Evolutionary conservation across 257 asterid genomes (phyloP).

Genomic region (Plantago elongata): DNA sequence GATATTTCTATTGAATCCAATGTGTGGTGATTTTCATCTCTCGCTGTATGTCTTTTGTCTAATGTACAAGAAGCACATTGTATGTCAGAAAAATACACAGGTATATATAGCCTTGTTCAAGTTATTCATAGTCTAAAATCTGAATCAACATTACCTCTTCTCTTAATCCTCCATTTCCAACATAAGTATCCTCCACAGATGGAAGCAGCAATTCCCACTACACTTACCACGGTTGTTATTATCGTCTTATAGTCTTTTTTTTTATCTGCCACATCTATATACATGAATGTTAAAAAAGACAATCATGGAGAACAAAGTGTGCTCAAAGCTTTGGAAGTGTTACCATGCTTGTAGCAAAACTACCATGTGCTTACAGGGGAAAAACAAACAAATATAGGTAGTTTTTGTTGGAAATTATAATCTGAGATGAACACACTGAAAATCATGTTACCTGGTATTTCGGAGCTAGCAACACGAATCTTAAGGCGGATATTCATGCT

Average conservation of each 20-base stretch:
- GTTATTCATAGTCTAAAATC: not conserved
- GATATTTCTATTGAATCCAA: slow-evolving; percentile 16
- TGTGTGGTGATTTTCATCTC: slow-evolving; percentile 6
- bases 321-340: too few relatives aligned
- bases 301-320: too few relatives aligned
- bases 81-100: slow-evolving; percentile 3
- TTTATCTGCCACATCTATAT: not conserved
- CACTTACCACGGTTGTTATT: slow-evolving; percentile 22
- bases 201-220: slow-evolving; percentile 16
- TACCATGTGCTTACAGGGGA: too few relatives aligned
- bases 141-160: slow-evolving; percentile 34
- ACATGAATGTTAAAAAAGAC: too few relatives aligned
- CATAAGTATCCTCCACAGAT: slow-evolving; percentile 19
- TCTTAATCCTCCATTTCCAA: slow-evolving; percentile 36
- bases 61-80: slow-evolving; percentile 2
- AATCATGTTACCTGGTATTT: slow-evolving; percentile 26
- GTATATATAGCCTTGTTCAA: not conserved
- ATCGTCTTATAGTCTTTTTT: slow-evolving; percentile 20
- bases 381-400: too few relatives aligned
- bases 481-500: slow-evolving; percentile 28
- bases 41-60: slow-evolving; percentile 18
- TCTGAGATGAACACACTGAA: not conserved
- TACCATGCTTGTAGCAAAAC: too few relatives aligned
- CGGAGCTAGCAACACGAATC: slow-evolving; percentile 46
- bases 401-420: not conserved